These are phyloP conservation scores for Silybum marianum DNA, from an alignment of 129 eudicot genomes.

Conservation along the genomic window DNA sequence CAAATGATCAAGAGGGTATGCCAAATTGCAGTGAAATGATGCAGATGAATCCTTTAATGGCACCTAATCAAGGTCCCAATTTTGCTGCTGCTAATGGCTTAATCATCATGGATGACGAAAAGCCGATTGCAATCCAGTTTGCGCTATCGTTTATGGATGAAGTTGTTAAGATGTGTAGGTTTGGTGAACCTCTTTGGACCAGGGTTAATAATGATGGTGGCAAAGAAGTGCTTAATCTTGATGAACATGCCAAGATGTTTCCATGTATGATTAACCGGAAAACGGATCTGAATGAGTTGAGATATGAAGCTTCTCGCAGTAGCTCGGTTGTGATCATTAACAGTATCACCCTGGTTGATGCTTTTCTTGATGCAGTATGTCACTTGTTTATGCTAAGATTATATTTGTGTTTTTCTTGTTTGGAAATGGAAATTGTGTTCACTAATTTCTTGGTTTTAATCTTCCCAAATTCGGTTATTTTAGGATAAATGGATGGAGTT, in stretches of 20 bases:
- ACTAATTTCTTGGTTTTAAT: not conserved
- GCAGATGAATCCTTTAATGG: slow-evolving; percentile 48
- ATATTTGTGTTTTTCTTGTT: not conserved
- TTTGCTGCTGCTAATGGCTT: slow-evolving; percentile 42
- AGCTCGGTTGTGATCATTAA: slow-evolving; percentile 81
- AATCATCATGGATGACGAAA: slow-evolving; percentile 72
- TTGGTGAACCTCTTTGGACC: slow-evolving; percentile 75
- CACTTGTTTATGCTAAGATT: not conserved
- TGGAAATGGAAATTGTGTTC: not conserved
- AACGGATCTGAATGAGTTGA: slow-evolving; percentile 37
- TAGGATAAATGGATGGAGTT: slow-evolving; percentile 95
- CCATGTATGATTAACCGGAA: slow-evolving; percentile 48
- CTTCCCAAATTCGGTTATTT: slow-evolving; percentile 14
- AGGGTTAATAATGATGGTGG: slow-evolving; percentile 41
- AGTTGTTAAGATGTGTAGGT: slow-evolving; percentile 68
- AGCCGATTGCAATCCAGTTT: slow-evolving; percentile 62
- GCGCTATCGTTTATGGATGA: slow-evolving; percentile 73
- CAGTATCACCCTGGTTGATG: slow-evolving; percentile 92
- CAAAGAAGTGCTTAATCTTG: slow-evolving; percentile 63
- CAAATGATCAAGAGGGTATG: slow-evolving; percentile 60
- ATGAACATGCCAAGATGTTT: slow-evolving; percentile 76
- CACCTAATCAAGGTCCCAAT: slow-evolving; percentile 51
- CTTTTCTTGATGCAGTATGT: slow-evolving; percentile 93
- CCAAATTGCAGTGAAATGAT: slow-evolving; percentile 48
- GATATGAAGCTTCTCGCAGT: slow-evolving; percentile 71